A percentile compares a stretch with the other conserved stretches of the same genome.
Evolutionary conservation across 2,329 filamentous ascomycete species (phyloP).

Genomic region (Neospermospora avenae): DNA sequence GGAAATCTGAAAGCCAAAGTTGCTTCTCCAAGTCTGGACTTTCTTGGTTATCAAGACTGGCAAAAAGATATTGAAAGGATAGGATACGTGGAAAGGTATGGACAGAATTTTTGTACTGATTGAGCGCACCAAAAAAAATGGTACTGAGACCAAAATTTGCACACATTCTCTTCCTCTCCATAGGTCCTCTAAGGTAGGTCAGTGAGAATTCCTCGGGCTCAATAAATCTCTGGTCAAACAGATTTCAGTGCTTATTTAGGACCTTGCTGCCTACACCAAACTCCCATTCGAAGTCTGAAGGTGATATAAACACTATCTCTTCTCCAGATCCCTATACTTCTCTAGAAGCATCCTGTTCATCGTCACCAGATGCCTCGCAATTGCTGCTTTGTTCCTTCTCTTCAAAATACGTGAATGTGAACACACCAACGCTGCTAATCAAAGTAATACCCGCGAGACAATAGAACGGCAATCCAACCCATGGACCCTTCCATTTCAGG

Average conservation of each 20-base stretch:
- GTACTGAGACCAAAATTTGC: not conserved
- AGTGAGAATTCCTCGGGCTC: no score
- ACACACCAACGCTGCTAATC: slow-evolving; percentile 19
- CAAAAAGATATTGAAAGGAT: not conserved
- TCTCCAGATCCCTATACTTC: not conserved
- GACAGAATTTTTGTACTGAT: not conserved
- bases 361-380: not conserved
- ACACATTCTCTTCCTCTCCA: not conserved
- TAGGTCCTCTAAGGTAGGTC: no score
- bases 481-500: slow-evolving; percentile 24
- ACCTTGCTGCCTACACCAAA: no score
- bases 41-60: not conserved
- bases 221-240: no score
- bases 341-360: not conserved
- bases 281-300: no score
- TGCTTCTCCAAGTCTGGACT: not conserved
- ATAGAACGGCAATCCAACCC: slow-evolving; percentile 31
- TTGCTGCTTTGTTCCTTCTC: not conserved
- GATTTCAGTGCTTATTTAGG: no score
- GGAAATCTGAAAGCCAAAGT: not conserved
- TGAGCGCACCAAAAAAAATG: not conserved
- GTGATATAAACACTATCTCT: no score
- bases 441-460: slow-evolving; percentile 16
- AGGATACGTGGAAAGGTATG: not conserved
- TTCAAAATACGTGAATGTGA: slow-evolving; percentile 19